Evolutionary conservation across 257 asterid species (phyloP).

Genomic region (Fraxinus americana): DNA sequence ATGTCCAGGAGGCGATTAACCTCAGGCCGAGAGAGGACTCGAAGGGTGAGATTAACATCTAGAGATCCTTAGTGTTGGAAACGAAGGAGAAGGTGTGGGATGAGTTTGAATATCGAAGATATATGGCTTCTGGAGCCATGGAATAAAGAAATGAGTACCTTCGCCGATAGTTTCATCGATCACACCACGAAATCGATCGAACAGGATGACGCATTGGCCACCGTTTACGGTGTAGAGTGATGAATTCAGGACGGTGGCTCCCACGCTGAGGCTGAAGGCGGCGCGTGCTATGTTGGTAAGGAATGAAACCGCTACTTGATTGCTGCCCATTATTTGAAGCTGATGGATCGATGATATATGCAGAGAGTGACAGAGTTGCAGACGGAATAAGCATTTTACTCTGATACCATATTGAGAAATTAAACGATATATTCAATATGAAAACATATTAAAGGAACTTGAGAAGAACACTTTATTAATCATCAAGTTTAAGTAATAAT

Average conservation of each 20-base stretch:
- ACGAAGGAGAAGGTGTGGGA: slow-evolving; percentile 75
- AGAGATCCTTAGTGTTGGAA: slow-evolving; percentile 92
- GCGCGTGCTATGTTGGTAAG: slow-evolving; percentile 76
- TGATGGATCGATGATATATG: too few species aligned
- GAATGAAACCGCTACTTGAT: slow-evolving; percentile 59
- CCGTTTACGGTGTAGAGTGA: slow-evolving; percentile 95
- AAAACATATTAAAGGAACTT: too few species aligned
- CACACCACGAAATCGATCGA: slow-evolving; percentile 90
- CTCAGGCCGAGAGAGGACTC: slow-evolving; percentile 91
- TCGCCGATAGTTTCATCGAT: slow-evolving; percentile 71
- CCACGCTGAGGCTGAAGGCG: slow-evolving; percentile 66
- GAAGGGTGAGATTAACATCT: slow-evolving; percentile 90
- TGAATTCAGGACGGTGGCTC: slow-evolving; percentile 58
- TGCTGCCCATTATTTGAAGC: slow-evolving; percentile 51
- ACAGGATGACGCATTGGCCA: slow-evolving; percentile 87
- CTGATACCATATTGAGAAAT: too few species aligned
- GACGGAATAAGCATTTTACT: too few species aligned
- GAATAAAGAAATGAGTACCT: slow-evolving; percentile 83
- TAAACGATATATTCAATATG: too few species aligned
- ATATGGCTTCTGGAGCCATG: slow-evolving; percentile 91
- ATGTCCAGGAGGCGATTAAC: slow-evolving; percentile 60
- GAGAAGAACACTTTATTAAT: too few species aligned
- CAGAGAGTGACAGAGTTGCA: too few species aligned
- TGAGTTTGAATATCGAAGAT: slow-evolving; percentile 88
- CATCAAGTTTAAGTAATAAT: too few species aligned